These are phyloP conservation scores for Acanthamoeba healyi DNA, from an alignment of 208 protist species.

Conservation along the genomic window DNA sequence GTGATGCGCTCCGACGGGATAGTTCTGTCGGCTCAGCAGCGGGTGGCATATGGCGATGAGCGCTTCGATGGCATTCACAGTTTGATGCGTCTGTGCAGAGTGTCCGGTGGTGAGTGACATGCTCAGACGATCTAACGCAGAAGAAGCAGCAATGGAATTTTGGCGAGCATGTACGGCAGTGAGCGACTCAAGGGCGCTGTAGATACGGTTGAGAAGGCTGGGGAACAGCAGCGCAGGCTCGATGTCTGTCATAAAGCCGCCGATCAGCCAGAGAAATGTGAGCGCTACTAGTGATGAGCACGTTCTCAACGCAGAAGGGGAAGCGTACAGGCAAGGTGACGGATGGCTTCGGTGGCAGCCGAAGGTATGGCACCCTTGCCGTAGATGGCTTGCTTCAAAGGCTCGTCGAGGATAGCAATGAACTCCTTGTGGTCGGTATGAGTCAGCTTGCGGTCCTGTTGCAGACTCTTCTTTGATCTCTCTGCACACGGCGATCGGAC, in stretches of 20 bases:
- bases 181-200: constrained; percentile 38
- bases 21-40: constrained; percentile 50
- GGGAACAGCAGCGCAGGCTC: constrained; percentile 34
- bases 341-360: constrained; percentile 21
- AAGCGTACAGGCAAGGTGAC: constrained; percentile 54
- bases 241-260: constrained; percentile 1
- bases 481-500: background rate
- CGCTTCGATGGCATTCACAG: constrained; percentile 38
- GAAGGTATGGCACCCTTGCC: constrained; percentile 31
- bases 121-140: background rate
- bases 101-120: background rate
- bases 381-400: constrained; percentile 64
- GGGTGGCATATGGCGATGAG: constrained; percentile 12
- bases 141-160: background rate
- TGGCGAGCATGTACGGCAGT: constrained; percentile 22
- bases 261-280: no score
- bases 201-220: background rate
- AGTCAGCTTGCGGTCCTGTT: background rate
- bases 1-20: constrained; percentile 32
- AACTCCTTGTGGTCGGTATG: constrained; percentile 1
- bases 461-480: background rate
- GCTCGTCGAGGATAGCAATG: background rate
- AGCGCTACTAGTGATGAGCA: no score
- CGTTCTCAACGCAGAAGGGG: no score
- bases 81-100: constrained; percentile 53